A percentile compares a stretch with the other conserved stretches of the same genome.
phyloP scores from a whole-genome alignment of 2,329 filamentous ascomycete species.

The Epichloe bromicola region DNA sequence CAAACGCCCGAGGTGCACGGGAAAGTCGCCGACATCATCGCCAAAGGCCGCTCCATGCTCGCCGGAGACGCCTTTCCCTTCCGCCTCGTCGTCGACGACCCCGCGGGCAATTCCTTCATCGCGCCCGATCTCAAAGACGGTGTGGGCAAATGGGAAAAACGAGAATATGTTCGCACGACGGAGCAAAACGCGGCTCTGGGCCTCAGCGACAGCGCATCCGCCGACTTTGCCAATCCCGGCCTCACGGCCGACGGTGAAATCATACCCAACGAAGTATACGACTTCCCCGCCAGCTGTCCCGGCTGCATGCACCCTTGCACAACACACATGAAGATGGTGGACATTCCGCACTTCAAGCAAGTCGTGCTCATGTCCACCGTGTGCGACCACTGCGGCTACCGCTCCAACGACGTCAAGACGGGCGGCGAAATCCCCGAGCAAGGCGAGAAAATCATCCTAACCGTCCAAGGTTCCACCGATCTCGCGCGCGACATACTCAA shows the following conservation, averaged over 20 bases:
- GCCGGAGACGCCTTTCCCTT: conserved; percentile 72
- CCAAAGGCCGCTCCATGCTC: conserved; percentile 63
- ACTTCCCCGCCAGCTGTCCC: conserved; percentile 82
- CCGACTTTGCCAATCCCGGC: conserved; percentile 37
- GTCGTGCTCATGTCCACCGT: conserved; percentile 92
- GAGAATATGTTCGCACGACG: conserved; percentile 67
- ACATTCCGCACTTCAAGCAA: conserved; percentile 96
- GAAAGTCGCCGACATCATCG: conserved; percentile 66
- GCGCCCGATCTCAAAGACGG: conserved; percentile 69
- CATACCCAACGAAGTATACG: conserved; percentile 82
- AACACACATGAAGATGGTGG: conserved; percentile 98
- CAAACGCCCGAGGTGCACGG: conserved; percentile 64
- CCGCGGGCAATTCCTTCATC: conserved; percentile 93
- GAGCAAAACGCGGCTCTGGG: conserved; percentile 83
- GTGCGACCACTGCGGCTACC: conserved; percentile 85
- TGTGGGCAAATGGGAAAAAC: conserved; percentile 78
- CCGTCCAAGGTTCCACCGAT: conserved; percentile 57
- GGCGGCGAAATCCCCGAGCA: conserved; percentile 81
- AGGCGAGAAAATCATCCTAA: conserved; percentile 71
- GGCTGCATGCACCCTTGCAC: conserved; percentile 76
- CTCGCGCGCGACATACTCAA: conserved; percentile 90
- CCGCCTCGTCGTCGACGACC: conserved; percentile 76
- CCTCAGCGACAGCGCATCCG: conserved; percentile 48
- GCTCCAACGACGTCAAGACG: conserved; percentile 95
- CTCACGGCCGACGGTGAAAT: conserved; percentile 58